Evolutionary conservation across 2,329 filamentous ascomycete genomes (phyloP).

Genomic region (Neoarthrinium moseri): DNA sequence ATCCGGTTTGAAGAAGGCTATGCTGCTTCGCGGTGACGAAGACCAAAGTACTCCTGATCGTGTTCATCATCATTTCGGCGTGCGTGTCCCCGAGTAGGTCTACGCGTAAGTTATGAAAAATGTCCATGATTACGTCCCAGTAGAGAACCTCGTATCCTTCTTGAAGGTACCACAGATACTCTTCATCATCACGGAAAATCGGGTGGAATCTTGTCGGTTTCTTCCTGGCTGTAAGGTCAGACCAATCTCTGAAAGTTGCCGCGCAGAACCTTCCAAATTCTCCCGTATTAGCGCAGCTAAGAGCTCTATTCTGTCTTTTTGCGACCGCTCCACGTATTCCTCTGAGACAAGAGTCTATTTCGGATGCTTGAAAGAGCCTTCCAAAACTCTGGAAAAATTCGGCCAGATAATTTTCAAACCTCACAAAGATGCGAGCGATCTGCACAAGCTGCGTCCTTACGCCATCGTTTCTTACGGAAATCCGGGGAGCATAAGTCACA

Average conservation of each 20-base stretch:
- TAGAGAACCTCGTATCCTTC: neutral
- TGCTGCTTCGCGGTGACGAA: neutral
- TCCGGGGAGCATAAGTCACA: too few relatives aligned
- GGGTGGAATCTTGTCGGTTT: neutral
- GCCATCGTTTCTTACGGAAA: too few relatives aligned
- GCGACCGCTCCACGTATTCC: neutral
- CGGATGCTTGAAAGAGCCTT: neutral
- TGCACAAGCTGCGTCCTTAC: neutral
- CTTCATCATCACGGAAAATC: neutral
- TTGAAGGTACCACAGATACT: neutral
- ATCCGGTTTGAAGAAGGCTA: neutral
- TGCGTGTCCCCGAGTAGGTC: neutral
- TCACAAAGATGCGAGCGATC: neutral
- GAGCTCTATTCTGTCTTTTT: neutral
- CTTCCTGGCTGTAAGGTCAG: neutral
- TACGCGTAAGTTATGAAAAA: neutral
- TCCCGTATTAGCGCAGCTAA: neutral
- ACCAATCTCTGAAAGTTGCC: neutral
- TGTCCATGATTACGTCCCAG: neutral
- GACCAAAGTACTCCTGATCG: neutral
- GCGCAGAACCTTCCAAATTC: neutral
- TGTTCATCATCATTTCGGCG: neutral
- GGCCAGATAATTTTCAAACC: neutral
- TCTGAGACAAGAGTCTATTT: neutral
- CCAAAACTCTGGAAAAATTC: neutral